Conservation (phyloP, 805 yeast species). For the Lachancea thermotolerans region DNA sequence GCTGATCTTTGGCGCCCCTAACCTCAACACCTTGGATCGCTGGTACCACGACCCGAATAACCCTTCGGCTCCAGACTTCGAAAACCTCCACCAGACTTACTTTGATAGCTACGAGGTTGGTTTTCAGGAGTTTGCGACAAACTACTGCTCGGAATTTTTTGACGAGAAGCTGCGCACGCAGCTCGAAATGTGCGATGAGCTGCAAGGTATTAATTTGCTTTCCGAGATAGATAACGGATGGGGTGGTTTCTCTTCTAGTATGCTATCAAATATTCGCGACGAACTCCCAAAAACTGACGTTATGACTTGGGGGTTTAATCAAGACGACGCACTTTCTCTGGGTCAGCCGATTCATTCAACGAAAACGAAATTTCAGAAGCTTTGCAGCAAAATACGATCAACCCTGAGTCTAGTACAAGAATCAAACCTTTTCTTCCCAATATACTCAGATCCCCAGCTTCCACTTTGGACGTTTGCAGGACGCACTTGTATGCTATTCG, state of each 20-base stretch:
- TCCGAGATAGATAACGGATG: slow-evolving; percentile 75
- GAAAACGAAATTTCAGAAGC: slow-evolving; percentile 11
- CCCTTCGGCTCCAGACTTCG: slow-evolving; percentile 27
- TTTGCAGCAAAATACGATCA: slow-evolving; percentile 40
- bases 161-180: slow-evolving; percentile 54
- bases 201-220: slow-evolving; percentile 63
- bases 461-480: slow-evolving; percentile 29
- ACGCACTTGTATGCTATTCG: slow-evolving; percentile 17
- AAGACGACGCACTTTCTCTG: slow-evolving; percentile 20
- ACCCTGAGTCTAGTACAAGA: slow-evolving; percentile 40
- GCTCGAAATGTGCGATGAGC: slow-evolving; percentile 68
- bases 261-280: slow-evolving; percentile 55
- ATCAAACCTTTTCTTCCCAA: slow-evolving; percentile 53
- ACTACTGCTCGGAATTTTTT: slow-evolving; percentile 40
- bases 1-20: slow-evolving; percentile 56
- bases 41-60: slow-evolving; percentile 44
- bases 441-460: slow-evolving; percentile 28
- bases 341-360: slow-evolving; percentile 7
- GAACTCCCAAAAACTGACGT: slow-evolving; percentile 50
- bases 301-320: slow-evolving; percentile 42
- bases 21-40: slow-evolving; percentile 45
- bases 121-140: slow-evolving; percentile 44
- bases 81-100: slow-evolving; percentile 15
- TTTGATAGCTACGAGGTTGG: slow-evolving; percentile 54
- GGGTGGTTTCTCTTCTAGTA: slow-evolving; percentile 64